phyloP scores from a whole-genome alignment of 805 yeast genomes.

The Yamadazyma ubonensis region DNA sequence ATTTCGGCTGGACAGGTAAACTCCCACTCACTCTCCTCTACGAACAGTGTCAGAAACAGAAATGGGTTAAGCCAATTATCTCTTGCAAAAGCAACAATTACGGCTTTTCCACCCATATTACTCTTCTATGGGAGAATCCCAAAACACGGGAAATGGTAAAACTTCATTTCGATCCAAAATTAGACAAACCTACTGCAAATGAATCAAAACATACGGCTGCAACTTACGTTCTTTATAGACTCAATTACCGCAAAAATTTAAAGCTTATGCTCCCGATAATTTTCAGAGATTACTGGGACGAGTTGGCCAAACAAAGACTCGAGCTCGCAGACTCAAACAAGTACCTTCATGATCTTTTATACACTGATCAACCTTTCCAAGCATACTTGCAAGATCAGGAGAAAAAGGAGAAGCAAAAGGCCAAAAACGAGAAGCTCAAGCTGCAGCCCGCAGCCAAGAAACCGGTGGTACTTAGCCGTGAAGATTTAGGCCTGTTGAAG shows the following conservation, averaged over 20 bases:
- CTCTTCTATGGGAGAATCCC: constrained; percentile 72
- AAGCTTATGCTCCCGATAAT: constrained; percentile 85
- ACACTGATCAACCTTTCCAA: constrained; percentile 76
- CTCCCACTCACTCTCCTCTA: constrained; percentile 82
- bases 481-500: constrained; percentile 3
- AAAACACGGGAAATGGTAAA: constrained; percentile 68
- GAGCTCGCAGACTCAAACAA: constrained; percentile 27
- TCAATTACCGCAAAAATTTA: constrained; percentile 77
- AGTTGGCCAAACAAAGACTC: constrained; percentile 58
- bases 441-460: constrained; percentile 3
- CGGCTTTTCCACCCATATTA: constrained; percentile 67
- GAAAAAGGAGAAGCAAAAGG: constrained; percentile 6
- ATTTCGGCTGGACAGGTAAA: constrained; percentile 92
- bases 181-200: constrained; percentile 71
- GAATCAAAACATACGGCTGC: constrained; percentile 93
- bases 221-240: constrained; percentile 77
- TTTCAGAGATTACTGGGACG: constrained; percentile 77
- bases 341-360: constrained; percentile 48
- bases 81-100: constrained; percentile 52
- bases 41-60: constrained; percentile 82
- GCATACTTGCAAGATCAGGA: constrained; percentile 21
- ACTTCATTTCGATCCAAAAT: constrained; percentile 54
- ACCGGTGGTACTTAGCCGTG: not conserved
- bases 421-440: constrained; percentile 8
- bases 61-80: constrained; percentile 85